A percentile compares a stretch with the other conserved stretches of the same genome.
phyloP scores from a whole-genome alignment of 768 basidiomycete species.

The Dentipellis fragilis region DNA sequence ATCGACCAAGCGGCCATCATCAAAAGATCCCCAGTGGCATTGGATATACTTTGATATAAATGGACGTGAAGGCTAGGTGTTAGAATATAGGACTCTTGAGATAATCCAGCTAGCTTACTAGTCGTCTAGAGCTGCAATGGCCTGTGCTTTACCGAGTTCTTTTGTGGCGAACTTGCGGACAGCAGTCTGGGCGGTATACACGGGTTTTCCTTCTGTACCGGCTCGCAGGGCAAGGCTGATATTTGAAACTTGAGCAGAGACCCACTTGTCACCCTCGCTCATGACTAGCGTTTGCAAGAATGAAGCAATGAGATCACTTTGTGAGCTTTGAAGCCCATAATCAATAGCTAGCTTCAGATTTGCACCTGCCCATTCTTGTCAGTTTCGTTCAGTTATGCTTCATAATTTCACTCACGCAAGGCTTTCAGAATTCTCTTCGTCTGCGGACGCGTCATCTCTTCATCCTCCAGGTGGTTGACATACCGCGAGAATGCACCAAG shows the following conservation, averaged over 20 bases:
- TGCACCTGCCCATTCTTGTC: not conserved
- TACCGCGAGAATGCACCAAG: conserved; percentile 87
- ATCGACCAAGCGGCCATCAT: conserved; percentile 76
- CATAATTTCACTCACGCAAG: conserved; percentile 42
- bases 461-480: conserved; percentile 81
- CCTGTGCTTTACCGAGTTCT: conserved; percentile 67
- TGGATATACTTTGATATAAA: conserved; percentile 62
- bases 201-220: conserved; percentile 63
- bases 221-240: conserved; percentile 61
- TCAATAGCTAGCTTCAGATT: conserved; percentile 92
- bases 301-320: conserved; percentile 80
- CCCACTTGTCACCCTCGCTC: conserved; percentile 92
- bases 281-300: conserved; percentile 93
- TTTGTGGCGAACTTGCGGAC: conserved; percentile 82
- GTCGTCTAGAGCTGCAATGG: conserved; percentile 80
- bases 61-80: not conserved
- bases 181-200: conserved; percentile 61
- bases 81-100: not conserved
- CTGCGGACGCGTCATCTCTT: conserved; percentile 55
- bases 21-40: conserved; percentile 79
- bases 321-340: conserved; percentile 69
- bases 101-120: conserved; percentile 46
- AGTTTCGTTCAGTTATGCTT: not conserved
- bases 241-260: conserved; percentile 58
- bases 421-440: conserved; percentile 71